Conservation (phyloP, 176 grass and related monocot genomes). For the Typha latifolia region DNA sequence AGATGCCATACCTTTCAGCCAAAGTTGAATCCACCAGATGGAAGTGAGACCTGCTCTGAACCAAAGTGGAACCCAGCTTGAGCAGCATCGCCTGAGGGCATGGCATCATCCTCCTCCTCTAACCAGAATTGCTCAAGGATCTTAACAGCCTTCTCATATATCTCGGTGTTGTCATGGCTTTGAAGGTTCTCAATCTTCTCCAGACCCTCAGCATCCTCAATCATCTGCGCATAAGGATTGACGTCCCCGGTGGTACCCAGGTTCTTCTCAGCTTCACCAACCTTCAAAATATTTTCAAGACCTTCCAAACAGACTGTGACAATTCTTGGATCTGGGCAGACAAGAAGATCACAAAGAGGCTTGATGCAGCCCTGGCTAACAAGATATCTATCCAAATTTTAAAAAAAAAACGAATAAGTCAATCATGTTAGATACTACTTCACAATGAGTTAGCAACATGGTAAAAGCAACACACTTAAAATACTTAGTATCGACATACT, state of each 20-base stretch:
- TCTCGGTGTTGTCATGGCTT: constrained; percentile 85
- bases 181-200: constrained; percentile 98
- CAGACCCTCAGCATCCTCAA: constrained; percentile 86
- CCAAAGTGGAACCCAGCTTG: constrained; percentile 65
- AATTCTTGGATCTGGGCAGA: constrained; percentile 78
- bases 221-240: constrained; percentile 63
- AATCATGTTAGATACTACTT: too few relatives aligned
- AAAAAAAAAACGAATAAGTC: not conserved
- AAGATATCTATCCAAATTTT: constrained; percentile 39
- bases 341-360: constrained; percentile 77
- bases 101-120: constrained; percentile 60
- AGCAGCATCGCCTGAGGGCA: constrained; percentile 38
- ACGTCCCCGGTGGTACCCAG: constrained; percentile 44
- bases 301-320: constrained; percentile 89
- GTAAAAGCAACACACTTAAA: not conserved
- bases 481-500: constrained; percentile 17
- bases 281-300: constrained; percentile 82
- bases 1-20: constrained; percentile 35
- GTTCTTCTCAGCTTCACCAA: constrained; percentile 69
- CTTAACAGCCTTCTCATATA: constrained; percentile 93
- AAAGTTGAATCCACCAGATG: constrained; percentile 76
- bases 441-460: not conserved
- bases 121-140: constrained; percentile 82
- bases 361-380: constrained; percentile 89
- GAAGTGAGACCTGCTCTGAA: constrained; percentile 40